Conservation (phyloP, 1,284 basidiomycete genomes). For the Sporisorium iseilematis-ciliati region DNA sequence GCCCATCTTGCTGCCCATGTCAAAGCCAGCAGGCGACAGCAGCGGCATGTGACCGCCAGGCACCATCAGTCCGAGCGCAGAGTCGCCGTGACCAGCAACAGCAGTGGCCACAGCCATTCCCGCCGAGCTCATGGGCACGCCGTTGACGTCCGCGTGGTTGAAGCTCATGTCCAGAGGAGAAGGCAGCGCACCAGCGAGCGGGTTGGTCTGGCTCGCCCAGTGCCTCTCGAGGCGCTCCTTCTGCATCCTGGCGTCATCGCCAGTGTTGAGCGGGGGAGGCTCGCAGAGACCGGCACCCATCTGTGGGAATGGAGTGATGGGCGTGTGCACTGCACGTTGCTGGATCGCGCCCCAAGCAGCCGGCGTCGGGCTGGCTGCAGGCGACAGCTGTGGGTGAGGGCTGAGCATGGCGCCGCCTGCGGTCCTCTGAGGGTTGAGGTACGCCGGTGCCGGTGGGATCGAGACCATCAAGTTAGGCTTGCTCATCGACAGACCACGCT, state of each 20-base stretch:
- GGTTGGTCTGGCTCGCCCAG: slow-evolving; percentile 54
- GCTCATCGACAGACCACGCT: slow-evolving; percentile 59
- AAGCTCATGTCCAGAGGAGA: slow-evolving; percentile 55
- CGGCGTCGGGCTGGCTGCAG: slow-evolving; percentile 44
- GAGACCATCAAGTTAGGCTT: slow-evolving; percentile 63
- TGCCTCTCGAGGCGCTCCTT: slow-evolving; percentile 60
- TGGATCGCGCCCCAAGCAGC: slow-evolving; percentile 62
- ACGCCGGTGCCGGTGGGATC: slow-evolving; percentile 58
- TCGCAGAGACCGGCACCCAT: slow-evolving; percentile 33
- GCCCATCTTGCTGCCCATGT: slow-evolving; percentile 28
- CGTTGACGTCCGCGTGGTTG: slow-evolving; percentile 27
- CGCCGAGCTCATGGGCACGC: slow-evolving; percentile 23
- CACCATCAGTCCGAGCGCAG: slow-evolving; percentile 38
- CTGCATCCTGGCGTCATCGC: slow-evolving; percentile 54
- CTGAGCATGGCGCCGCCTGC: slow-evolving; percentile 37
- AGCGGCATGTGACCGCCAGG: slow-evolving; percentile 28
- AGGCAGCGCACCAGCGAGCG: slow-evolving; percentile 26
- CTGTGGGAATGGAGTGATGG: slow-evolving; percentile 62
- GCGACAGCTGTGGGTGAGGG: slow-evolving; percentile 46
- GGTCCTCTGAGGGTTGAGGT: slow-evolving; percentile 49
- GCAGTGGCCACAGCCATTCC: slow-evolving; percentile 28
- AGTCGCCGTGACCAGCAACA: slow-evolving; percentile 16
- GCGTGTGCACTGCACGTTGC: slow-evolving; percentile 60
- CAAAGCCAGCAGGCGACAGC: slow-evolving; percentile 36
- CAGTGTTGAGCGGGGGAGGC: slow-evolving; percentile 56